Percentiles rank a stretch among this genome's conserved stretches.
These are phyloP conservation scores for Cetradonia linearis DNA, from an alignment of 495 filamentous ascomycete species.

Conservation along the genomic window DNA sequence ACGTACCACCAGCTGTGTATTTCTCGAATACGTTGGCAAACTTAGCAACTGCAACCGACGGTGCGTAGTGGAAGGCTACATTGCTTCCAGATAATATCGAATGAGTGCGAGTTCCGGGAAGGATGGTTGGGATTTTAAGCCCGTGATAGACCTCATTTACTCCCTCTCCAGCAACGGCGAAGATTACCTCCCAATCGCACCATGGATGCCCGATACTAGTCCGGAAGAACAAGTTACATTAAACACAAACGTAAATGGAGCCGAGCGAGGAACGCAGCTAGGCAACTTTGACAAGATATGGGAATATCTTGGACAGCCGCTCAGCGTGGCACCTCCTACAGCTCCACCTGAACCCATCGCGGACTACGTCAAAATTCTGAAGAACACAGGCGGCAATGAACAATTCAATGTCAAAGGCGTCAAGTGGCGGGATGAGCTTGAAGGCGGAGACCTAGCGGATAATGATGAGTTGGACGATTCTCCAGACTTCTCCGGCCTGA, in stretches of 20 bases:
- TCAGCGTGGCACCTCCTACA: conserved; percentile 21
- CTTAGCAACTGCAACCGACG: conserved; percentile 4
- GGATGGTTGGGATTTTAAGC: conserved; percentile 38
- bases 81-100: conserved; percentile 18
- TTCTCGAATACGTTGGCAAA: background rate
- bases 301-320: conserved; percentile 31
- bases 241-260: background rate
- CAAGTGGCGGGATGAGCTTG: conserved; percentile 30
- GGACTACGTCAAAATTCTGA: background rate
- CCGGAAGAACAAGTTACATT: conserved; percentile 3
- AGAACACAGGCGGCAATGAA: conserved; percentile 11
- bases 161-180: conserved; percentile 28
- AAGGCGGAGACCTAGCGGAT: conserved; percentile 26
- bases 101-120: conserved; percentile 17
- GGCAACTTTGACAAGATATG: conserved; percentile 38
- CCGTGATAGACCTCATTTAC: conserved; percentile 40
- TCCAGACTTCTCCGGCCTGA: conserved; percentile 22
- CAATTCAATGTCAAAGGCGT: conserved; percentile 28
- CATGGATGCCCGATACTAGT: conserved; percentile 13
- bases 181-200: background rate
- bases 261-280: conserved; percentile 20
- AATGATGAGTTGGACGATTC: conserved; percentile 19
- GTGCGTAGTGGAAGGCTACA: conserved; percentile 21
- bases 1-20: background rate
- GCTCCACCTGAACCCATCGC: conserved; percentile 9